Conservation (phyloP, 768 basidiomycete genomes). For the Boletus sp. region DNA sequence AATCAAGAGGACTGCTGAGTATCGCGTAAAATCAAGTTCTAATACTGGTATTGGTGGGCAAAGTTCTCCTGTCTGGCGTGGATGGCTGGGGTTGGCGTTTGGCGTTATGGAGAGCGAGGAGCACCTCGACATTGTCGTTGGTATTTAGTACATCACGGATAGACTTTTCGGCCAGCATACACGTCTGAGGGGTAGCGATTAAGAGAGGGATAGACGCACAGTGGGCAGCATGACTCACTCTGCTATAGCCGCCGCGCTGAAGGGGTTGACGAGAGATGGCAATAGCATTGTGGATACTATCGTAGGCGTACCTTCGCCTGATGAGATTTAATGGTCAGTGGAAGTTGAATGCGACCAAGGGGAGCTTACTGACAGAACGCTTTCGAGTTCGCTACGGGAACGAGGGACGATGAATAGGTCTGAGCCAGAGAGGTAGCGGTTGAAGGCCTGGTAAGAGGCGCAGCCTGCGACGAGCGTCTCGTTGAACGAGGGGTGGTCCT, state of each 20-base stretch:
- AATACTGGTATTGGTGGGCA: slow-evolving; percentile 20
- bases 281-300: slow-evolving; percentile 80
- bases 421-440: slow-evolving; percentile 66
- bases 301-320: slow-evolving; percentile 74
- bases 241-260: slow-evolving; percentile 53
- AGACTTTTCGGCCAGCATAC: slow-evolving; percentile 68
- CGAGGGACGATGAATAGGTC: slow-evolving; percentile 73
- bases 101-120: slow-evolving; percentile 61
- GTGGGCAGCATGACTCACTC: slow-evolving; percentile 36
- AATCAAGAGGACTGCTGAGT: neutral
- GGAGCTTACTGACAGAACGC: slow-evolving; percentile 54
- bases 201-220: neutral
- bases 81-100: slow-evolving; percentile 16
- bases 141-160: slow-evolving; percentile 68
- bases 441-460: slow-evolving; percentile 79
- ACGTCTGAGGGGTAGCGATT: slow-evolving; percentile 45
- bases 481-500: slow-evolving; percentile 64
- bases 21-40: slow-evolving; percentile 21
- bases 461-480: slow-evolving; percentile 74
- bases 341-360: neutral
- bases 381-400: slow-evolving; percentile 64
- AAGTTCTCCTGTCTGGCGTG: slow-evolving; percentile 16
- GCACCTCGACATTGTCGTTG: slow-evolving; percentile 60
- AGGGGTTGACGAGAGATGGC: slow-evolving; percentile 64
- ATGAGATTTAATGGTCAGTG: slow-evolving; percentile 7